Percentiles rank a stretch among this genome's conserved stretches.
Evolutionary conservation across 2,329 filamentous ascomycete species (phyloP).

Genomic region (Diaporthe capsici): DNA sequence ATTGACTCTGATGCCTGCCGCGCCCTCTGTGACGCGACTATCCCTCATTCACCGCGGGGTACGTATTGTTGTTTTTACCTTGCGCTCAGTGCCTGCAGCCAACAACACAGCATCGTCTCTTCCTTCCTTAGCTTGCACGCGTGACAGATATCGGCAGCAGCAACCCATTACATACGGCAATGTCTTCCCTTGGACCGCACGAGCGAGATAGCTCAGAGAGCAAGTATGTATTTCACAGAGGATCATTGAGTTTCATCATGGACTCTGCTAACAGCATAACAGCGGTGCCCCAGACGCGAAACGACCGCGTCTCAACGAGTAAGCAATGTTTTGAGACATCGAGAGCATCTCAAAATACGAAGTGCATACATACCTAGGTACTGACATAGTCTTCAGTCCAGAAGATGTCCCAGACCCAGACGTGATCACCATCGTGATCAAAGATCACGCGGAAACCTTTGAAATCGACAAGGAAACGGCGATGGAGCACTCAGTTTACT

Average conservation of each 20-base stretch:
- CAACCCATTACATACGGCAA: neutral
- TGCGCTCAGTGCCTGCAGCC: neutral
- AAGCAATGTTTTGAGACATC: neutral
- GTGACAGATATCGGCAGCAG: neutral
- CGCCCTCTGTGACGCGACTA: neutral
- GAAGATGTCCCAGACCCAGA: neutral
- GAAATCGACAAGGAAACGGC: neutral
- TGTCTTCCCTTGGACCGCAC: neutral
- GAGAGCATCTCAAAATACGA: too few relatives aligned
- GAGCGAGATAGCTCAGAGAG: neutral
- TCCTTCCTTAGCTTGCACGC: neutral
- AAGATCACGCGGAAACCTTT: neutral
- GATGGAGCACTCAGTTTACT: neutral
- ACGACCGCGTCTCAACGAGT: neutral
- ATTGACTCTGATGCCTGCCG: neutral
- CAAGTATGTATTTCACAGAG: neutral
- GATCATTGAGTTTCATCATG: neutral
- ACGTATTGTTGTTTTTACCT: neutral
- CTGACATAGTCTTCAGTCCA: neutral
- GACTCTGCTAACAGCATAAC: neutral
- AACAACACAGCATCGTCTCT: neutral
- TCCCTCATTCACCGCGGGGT: neutral
- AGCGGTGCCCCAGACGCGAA: neutral
- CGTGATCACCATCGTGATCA: neutral
- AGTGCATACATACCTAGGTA: too few relatives aligned